Evolutionary conservation across 2,329 filamentous ascomycete species (phyloP).

Genomic region (Xylaria sp.): DNA sequence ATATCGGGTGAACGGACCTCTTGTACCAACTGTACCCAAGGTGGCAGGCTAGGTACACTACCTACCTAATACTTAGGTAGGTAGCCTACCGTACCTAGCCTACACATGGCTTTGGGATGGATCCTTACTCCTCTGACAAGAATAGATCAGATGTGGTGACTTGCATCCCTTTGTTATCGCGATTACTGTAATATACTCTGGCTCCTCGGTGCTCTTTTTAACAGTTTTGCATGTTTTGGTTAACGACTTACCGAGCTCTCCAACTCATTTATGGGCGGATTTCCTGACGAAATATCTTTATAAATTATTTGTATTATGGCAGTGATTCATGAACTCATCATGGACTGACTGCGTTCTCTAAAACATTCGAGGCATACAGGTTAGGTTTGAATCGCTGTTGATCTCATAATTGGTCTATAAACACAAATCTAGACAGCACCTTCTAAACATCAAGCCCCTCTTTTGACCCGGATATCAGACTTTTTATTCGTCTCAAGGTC

Average conservation of each 20-base stretch:
- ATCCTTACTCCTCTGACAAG: constrained; percentile 7
- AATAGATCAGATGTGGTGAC: constrained; percentile 7
- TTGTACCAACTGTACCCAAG: neutral
- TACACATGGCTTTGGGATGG: too few species aligned
- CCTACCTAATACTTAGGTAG: neutral
- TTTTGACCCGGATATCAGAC: neutral
- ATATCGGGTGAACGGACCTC: constrained; percentile 29
- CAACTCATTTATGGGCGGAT: too few species aligned
- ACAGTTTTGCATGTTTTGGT: neutral
- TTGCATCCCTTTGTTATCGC: constrained; percentile 7
- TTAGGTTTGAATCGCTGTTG: too few species aligned
- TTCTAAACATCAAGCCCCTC: neutral
- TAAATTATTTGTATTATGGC: too few species aligned
- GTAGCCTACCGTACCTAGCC: too few species aligned
- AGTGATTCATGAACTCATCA: too few species aligned
- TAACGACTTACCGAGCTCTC: neutral
- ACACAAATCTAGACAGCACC: neutral
- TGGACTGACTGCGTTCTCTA: too few species aligned
- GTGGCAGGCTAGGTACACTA: neutral
- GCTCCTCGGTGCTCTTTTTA: neutral
- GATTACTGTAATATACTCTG: constrained; percentile 13
- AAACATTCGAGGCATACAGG: too few species aligned
- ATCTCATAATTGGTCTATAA: too few species aligned
- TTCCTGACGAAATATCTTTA: too few species aligned
- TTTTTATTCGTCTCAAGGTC: neutral